These are phyloP conservation scores for Urtica urens DNA, from an alignment of 306 rosid genomes.

Conservation along the genomic window DNA sequence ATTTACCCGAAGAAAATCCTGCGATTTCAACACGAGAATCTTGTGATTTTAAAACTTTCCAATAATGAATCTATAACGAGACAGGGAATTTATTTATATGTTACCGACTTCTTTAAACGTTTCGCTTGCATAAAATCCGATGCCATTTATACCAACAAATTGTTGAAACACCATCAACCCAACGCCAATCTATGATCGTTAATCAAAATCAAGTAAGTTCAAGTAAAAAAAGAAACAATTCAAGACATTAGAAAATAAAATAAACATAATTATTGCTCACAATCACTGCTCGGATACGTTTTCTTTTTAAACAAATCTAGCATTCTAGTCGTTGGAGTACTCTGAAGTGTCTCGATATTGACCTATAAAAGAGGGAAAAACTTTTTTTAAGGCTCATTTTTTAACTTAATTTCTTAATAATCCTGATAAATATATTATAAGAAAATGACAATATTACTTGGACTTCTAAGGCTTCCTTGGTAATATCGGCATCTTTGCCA, in stretches of 20 bases:
- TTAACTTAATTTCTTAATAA: too few species aligned
- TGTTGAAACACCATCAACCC: conserved; percentile 45
- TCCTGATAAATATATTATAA: not conserved
- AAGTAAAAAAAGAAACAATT: not conserved
- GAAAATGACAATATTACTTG: conserved; percentile 13
- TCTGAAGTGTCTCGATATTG: conserved; percentile 18
- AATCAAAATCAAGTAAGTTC: not conserved
- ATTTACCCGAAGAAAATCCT: conserved; percentile 56
- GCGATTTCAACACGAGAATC: too few species aligned
- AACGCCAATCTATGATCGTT: conserved; percentile 30
- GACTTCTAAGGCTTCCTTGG: conserved; percentile 17
- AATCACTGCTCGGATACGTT: conserved; percentile 17
- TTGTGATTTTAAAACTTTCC: too few species aligned
- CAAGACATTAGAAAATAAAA: not conserved
- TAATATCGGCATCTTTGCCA: conserved; percentile 28
- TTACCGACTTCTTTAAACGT: conserved; percentile 37
- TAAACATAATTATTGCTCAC: conserved; percentile 10
- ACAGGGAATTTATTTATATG: not conserved
- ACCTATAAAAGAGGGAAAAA: conserved; percentile 15
- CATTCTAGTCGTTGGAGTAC: conserved; percentile 21
- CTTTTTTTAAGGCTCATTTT: too few species aligned
- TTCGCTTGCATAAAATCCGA: conserved; percentile 38
- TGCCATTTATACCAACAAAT: conserved; percentile 36
- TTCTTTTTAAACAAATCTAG: conserved; percentile 28
- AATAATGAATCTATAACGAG: too few species aligned